A percentile compares a stretch with the other conserved stretches of the same genome.
These are phyloP conservation scores for Trametes sanguinea DNA, from an alignment of 768 basidiomycete species.

Conservation along the genomic window DNA sequence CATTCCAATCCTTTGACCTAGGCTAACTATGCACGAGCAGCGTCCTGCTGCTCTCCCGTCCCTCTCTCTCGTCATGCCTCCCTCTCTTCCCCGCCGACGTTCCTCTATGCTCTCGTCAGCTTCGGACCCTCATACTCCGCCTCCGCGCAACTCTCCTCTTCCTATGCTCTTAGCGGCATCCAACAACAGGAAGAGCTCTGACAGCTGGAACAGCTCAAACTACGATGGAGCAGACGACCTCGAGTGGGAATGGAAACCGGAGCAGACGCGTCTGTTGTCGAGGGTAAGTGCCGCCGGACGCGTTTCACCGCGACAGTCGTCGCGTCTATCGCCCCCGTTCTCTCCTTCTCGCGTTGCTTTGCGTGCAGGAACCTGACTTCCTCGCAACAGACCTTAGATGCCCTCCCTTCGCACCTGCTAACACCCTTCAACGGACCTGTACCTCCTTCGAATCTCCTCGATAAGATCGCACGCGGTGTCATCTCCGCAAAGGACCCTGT, in stretches of 20 bases:
- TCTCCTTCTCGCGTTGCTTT: slow-evolving; percentile 15
- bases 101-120: slow-evolving; percentile 52
- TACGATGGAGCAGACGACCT: slow-evolving; percentile 62
- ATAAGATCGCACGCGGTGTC: slow-evolving; percentile 82
- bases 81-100: slow-evolving; percentile 50
- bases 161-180: slow-evolving; percentile 51
- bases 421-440: slow-evolving; percentile 85
- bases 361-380: slow-evolving; percentile 12
- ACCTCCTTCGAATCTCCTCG: slow-evolving; percentile 83
- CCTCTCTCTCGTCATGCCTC: slow-evolving; percentile 64
- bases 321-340: slow-evolving; percentile 8
- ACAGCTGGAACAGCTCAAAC: slow-evolving; percentile 86
- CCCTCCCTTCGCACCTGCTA: slow-evolving; percentile 78
- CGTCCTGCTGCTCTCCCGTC: slow-evolving; percentile 50
- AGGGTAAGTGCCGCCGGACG: slow-evolving; percentile 48
- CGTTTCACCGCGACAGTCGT: slow-evolving; percentile 2
- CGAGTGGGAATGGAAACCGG: slow-evolving; percentile 73
- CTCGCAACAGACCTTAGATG: slow-evolving; percentile 68
- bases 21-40: slow-evolving; percentile 41
- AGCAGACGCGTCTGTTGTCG: slow-evolving; percentile 66
- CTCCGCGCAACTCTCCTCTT: slow-evolving; percentile 55
- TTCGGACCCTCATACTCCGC: slow-evolving; percentile 57
- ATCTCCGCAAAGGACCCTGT: slow-evolving; percentile 69
- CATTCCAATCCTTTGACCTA: slow-evolving; percentile 25
- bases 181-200: slow-evolving; percentile 66